phyloP scores from a whole-genome alignment of 2,329 filamentous ascomycete species.

The Monilinia fructigena region DNA sequence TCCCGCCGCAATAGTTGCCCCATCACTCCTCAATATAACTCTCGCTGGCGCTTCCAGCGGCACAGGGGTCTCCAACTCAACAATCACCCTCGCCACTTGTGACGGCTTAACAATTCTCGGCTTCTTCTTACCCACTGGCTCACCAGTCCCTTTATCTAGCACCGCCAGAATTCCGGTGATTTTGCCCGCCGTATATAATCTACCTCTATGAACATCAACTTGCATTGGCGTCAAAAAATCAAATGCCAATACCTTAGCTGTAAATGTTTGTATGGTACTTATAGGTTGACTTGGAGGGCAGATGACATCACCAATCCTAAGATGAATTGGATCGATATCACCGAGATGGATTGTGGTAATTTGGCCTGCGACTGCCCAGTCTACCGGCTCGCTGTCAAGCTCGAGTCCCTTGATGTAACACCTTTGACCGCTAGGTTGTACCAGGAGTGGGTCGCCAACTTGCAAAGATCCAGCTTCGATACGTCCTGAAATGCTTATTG shows the following conservation, averaged over 20 bases:
- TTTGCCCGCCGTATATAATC: constrained; percentile 73
- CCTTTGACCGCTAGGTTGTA: constrained; percentile 78
- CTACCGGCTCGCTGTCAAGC: constrained; percentile 67
- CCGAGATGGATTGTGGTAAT: constrained; percentile 80
- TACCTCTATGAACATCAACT: constrained; percentile 83
- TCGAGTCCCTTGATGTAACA: constrained; percentile 81
- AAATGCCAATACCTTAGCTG: constrained; percentile 82
- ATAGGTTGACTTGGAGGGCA: constrained; percentile 70
- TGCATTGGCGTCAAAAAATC: constrained; percentile 86
- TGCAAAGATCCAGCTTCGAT: constrained; percentile 84
- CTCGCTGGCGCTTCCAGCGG: constrained; percentile 78
- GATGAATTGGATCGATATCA: constrained; percentile 80
- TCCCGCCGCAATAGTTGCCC: constrained; percentile 84
- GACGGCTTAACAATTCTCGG: constrained; percentile 81
- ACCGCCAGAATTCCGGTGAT: constrained; percentile 70
- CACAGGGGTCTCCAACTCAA: constrained; percentile 71
- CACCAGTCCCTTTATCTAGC: constrained; percentile 76
- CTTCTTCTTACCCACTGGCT: constrained; percentile 70
- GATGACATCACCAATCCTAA: constrained; percentile 83
- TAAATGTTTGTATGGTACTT: constrained; percentile 69
- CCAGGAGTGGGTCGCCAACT: constrained; percentile 73
- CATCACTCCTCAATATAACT: constrained; percentile 76
- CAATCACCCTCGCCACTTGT: constrained; percentile 70
- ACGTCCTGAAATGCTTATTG: constrained; percentile 80
- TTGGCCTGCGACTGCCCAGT: constrained; percentile 93